These are phyloP conservation scores for Pseudopithomyces maydicus DNA, from an alignment of 2,329 filamentous ascomycete genomes.

Conservation along the genomic window DNA sequence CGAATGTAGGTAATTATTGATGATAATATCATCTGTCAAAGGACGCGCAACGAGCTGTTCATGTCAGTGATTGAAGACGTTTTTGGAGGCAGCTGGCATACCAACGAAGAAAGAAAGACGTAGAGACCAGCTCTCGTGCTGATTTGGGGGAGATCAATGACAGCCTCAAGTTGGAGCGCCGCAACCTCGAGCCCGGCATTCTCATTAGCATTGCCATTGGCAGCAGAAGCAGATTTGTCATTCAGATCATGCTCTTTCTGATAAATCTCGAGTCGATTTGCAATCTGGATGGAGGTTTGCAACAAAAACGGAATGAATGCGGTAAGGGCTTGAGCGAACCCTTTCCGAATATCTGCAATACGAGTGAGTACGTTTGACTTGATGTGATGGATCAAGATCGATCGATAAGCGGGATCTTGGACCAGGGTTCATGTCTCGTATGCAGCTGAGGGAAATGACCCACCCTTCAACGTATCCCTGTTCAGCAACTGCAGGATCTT, in stretches of 20 bases:
- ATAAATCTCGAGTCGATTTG: constrained; percentile 44
- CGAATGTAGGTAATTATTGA: constrained; percentile 82
- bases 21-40: constrained; percentile 76
- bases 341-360: constrained; percentile 36
- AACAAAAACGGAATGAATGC: constrained; percentile 52
- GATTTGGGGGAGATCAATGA: constrained; percentile 70
- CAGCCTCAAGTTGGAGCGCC: constrained; percentile 58
- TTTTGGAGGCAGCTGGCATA: constrained; percentile 49
- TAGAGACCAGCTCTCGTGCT: constrained; percentile 84
- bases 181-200: constrained; percentile 47
- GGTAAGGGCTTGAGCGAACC: constrained; percentile 37
- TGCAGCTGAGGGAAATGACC: constrained; percentile 15
- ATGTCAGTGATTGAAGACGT: constrained; percentile 35
- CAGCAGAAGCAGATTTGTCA: constrained; percentile 48
- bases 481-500: constrained; percentile 60
- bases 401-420: not conserved
- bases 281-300: constrained; percentile 57
- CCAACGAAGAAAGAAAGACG: constrained; percentile 80
- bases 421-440: constrained; percentile 3
- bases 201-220: constrained; percentile 49
- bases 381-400: not conserved
- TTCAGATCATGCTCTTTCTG: constrained; percentile 51
- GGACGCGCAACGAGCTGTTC: constrained; percentile 79
- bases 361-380: constrained; percentile 13
- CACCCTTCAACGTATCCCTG: constrained; percentile 60